These are phyloP conservation scores for Prunus kanzakura DNA, from an alignment of 306 rosid species.

Conservation along the genomic window DNA sequence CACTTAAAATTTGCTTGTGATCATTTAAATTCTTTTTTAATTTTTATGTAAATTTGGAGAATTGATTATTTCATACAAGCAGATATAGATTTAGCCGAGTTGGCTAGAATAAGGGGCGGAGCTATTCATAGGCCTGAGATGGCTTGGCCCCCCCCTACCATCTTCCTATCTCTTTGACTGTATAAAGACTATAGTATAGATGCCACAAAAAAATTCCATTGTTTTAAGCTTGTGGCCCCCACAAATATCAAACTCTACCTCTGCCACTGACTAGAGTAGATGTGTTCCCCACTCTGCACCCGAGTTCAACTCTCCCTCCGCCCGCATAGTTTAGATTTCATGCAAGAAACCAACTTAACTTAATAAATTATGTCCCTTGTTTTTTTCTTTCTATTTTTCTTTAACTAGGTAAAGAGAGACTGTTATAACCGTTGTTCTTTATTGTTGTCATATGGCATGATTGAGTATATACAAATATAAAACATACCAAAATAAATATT, in stretches of 20 bases:
- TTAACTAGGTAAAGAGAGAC: not conserved
- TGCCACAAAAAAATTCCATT: no score
- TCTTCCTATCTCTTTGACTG: no score
- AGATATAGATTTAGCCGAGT: rapidly evolving
- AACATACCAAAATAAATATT: not conserved
- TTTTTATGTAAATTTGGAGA: not conserved
- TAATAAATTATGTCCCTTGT: no score
- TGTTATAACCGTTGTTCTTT: slow-evolving; percentile 7
- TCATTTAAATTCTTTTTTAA: not conserved
- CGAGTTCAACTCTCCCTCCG: no score
- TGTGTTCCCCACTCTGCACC: no score
- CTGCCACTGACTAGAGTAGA: rapidly evolving
- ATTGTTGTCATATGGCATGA: not conserved
- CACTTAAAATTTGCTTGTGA: not conserved
- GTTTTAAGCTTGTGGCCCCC: no score
- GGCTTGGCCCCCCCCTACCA: no score
- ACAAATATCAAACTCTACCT: no score
- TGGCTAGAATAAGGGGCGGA: no score
- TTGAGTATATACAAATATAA: not conserved
- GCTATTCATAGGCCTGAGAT: no score
- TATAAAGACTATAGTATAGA: no score
- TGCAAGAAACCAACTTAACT: not conserved
- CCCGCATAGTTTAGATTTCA: not conserved
- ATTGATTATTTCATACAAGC: not conserved
- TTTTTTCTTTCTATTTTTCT: not conserved